A percentile compares a stretch with the other conserved stretches of the same genome.
Conservation (phyloP, 2,329 filamentous ascomycete genomes). For the Clarireedia homoeocarpa region DNA sequence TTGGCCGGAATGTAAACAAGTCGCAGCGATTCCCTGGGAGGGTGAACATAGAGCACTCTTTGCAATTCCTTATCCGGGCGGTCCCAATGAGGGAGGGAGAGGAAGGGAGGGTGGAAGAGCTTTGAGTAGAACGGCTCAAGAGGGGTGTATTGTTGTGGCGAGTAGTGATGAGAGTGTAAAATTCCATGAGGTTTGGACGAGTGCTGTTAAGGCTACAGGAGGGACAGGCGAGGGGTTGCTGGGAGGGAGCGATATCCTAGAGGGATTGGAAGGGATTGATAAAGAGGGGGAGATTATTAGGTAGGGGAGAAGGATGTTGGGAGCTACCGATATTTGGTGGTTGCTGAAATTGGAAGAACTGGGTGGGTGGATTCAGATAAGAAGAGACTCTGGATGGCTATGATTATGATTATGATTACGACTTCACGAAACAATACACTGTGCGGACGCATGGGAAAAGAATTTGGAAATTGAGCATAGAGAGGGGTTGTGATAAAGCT, state of each 20-base stretch:
- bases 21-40: conserved; percentile 79
- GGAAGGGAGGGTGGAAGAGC: conserved; percentile 43
- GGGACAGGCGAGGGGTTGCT: conserved; percentile 51
- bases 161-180: conserved; percentile 88
- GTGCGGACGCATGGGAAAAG: no score
- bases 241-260: conserved; percentile 78
- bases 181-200: conserved; percentile 92
- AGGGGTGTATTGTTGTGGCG: conserved; percentile 84
- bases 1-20: conserved; percentile 84
- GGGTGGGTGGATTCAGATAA: no score
- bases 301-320: conserved; percentile 27
- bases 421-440: no score
- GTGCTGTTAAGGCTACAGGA: conserved; percentile 45
- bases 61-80: conserved; percentile 76
- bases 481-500: no score
- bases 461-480: no score
- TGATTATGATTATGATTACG: no score
- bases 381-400: no score
- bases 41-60: conserved; percentile 73
- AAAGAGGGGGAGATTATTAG: conserved; percentile 66
- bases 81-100: conserved; percentile 35
- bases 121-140: conserved; percentile 50
- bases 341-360: no score
- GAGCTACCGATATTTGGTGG: background rate
- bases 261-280: conserved; percentile 72